phyloP scores from a whole-genome alignment of 306 rosid genomes.

The Cicer yamashitae region DNA sequence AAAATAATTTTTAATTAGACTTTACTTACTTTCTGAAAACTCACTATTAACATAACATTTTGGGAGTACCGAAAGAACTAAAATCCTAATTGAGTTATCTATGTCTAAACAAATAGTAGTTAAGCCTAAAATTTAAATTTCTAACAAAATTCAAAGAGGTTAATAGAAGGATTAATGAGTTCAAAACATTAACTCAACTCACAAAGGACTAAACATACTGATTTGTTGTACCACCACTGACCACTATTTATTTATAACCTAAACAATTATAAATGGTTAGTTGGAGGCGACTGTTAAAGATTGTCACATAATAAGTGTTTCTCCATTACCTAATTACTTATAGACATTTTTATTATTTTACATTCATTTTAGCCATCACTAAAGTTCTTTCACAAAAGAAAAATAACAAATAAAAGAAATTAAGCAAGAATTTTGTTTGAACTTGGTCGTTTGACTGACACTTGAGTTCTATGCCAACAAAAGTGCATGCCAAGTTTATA shows the following conservation, averaged over 20 bases:
- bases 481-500: conserved; percentile 68
- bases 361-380: conserved; percentile 34
- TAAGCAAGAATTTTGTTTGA: conserved; percentile 19
- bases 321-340: background rate
- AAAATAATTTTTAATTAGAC: no score
- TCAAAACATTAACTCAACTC: no score
- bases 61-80: no score
- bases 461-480: conserved; percentile 51
- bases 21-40: no score
- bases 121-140: no score
- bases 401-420: background rate
- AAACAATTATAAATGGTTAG: background rate
- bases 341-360: background rate
- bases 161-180: no score
- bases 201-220: no score
- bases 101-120: no score
- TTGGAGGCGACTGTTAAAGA: background rate
- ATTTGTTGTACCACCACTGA: no score
- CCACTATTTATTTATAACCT: background rate
- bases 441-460: conserved; percentile 58
- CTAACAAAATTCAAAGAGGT: no score
- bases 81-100: no score
- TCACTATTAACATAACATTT: no score
- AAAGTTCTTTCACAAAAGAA: background rate
- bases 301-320: background rate